Base-by-base conservation (phyloP, 352 stramenopile genomes). In the Phytopythium kandeliae region DNA sequence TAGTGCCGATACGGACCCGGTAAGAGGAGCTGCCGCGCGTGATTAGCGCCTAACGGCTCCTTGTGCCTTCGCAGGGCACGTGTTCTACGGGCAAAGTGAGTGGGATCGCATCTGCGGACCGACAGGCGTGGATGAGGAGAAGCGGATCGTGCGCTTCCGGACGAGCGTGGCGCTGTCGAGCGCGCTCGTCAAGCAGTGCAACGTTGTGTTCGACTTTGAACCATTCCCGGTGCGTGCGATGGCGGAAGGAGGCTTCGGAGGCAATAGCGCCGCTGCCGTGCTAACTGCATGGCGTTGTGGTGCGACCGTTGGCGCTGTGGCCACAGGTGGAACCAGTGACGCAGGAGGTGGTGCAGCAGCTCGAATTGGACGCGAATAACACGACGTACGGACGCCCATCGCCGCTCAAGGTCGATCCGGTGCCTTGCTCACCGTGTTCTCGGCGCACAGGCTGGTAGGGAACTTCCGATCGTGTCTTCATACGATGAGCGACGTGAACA, bases 161-260 rank as follows among this genome's bases (percentile, higher is more conserved):
- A 92, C 84, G 38, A 74, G 69, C 42, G 30, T 89, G 37, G 79
- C 79, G 33, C 73, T 94, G 15, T 87, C 78, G 2, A 54, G 31
- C 8, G 31, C 63, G 35, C 78, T 92, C 26, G 74, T 85, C 31
- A 67, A 68, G 26, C 76, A 69, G n/a, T 89, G 83, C 60, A 85
- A 91, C 35, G 74, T 78, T 4, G 75, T 94, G 30, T 94, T 94
- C 48, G 74, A 86, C 49, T 83, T 81, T 53, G 72, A 91, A 51
- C 57, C 65, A 16, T 92, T 94, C 35, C 61, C 74, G 35, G 78
- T 89, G 53, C 15, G 52, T 46, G 40, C 15, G 13, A 21, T 22
- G 22, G 8, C 19, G 22, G 15, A 46, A 13, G 21, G 4, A 15
- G 8, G 0, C n/a, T 19, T 2, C 3, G 25, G 13, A 4, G 22